phyloP scores from a whole-genome alignment of 352 stramenopile species.

The Pythium myriotylum region DNA sequence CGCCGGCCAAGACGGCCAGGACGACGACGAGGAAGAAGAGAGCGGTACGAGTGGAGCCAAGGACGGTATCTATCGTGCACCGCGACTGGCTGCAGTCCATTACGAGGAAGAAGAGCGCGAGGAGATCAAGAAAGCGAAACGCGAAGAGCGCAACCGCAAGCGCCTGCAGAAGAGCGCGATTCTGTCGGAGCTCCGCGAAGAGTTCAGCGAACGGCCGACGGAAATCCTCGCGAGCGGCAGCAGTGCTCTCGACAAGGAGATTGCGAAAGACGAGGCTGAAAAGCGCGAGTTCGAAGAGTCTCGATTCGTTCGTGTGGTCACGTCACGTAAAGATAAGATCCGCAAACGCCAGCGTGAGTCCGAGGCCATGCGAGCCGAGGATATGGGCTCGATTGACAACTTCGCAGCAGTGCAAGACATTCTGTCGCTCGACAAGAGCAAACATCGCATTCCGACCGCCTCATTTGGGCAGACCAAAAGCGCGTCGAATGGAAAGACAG shows the following conservation, averaged over 20 bases:
- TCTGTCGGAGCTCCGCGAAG: constrained; percentile 80
- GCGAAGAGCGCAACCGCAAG: constrained; percentile 78
- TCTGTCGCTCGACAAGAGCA: constrained; percentile 69
- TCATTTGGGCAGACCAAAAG: constrained; percentile 45
- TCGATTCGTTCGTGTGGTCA: constrained; percentile 85
- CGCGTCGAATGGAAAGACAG: constrained; percentile 67
- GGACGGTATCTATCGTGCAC: constrained; percentile 77
- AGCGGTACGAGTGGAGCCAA: constrained; percentile 32
- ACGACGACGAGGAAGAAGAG: constrained; percentile 44
- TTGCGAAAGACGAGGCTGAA: constrained; percentile 78
- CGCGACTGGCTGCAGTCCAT: constrained; percentile 72
- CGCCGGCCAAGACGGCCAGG: constrained; percentile 51
- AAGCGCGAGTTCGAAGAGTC: constrained; percentile 87
- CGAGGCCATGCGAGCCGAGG: constrained; percentile 69
- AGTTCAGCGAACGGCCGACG: constrained; percentile 80
- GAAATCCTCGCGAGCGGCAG: constrained; percentile 70
- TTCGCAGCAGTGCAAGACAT: constrained; percentile 84
- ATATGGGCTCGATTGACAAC: constrained; percentile 87
- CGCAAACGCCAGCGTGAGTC: constrained; percentile 84
- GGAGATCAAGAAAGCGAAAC: constrained; percentile 80
- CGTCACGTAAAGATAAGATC: constrained; percentile 88
- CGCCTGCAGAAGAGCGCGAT: constrained; percentile 86
- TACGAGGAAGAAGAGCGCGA: constrained; percentile 87
- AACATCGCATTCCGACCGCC: constrained; percentile 57
- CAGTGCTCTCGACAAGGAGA: constrained; percentile 75